Evolutionary conservation across 139 green algal genomes (phyloP).

Genomic region (Tetradesmus obliquus): DNA sequence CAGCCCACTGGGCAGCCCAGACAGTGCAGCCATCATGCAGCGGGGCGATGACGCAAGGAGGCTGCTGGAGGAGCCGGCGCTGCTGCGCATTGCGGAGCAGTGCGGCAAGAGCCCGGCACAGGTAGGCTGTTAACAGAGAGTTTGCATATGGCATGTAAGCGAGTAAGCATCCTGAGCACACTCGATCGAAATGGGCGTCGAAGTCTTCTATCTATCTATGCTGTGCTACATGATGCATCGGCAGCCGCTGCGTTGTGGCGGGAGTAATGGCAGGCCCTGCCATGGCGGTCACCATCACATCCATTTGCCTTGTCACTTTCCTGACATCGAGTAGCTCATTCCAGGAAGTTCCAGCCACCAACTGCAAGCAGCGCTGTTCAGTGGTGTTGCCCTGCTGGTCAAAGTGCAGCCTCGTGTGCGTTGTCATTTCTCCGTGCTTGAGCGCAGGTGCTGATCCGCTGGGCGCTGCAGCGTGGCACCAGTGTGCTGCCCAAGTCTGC

Average conservation of each 20-base stretch:
- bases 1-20: slow-evolving; percentile 87
- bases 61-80: slow-evolving; percentile 73
- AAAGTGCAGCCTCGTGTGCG: too few relatives aligned
- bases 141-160: too few relatives aligned
- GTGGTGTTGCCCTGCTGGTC: too few relatives aligned
- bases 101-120: slow-evolving; percentile 73
- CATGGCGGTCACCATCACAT: too few relatives aligned
- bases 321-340: neutral
- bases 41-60: slow-evolving; percentile 56
- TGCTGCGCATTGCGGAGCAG: slow-evolving; percentile 70
- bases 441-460: slow-evolving; percentile 89
- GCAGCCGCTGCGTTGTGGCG: too few relatives aligned
- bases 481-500: slow-evolving; percentile 91
- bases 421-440: too few relatives aligned
- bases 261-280: too few relatives aligned
- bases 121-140: slow-evolving; percentile 29
- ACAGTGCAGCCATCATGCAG: slow-evolving; percentile 80
- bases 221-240: too few relatives aligned
- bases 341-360: too few relatives aligned
- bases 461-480: slow-evolving; percentile 91
- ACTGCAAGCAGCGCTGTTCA: too few relatives aligned
- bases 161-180: too few relatives aligned
- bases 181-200: neutral
- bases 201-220: neutral
- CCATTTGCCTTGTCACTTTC: neutral